Percentiles rank a stretch among this genome's conserved stretches.
Evolutionary conservation across 2,329 filamentous ascomycete species (phyloP).

Genomic region (Stagonosporopsis tanaceti): DNA sequence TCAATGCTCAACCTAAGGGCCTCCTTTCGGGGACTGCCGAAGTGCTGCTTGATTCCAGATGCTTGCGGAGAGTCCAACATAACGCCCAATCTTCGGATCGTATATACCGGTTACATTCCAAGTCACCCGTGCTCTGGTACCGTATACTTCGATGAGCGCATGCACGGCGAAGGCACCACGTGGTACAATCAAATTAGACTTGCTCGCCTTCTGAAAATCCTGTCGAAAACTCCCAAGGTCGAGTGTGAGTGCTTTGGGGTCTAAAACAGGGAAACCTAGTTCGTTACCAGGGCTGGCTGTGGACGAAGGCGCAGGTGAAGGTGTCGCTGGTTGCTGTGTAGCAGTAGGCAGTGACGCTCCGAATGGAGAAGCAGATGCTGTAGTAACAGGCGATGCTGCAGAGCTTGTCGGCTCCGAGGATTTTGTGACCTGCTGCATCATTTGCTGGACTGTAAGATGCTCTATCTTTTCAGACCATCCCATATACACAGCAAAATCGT

Average conservation of each 20-base stretch:
- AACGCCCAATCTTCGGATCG: constrained; percentile 53
- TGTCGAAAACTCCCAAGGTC: constrained; percentile 40
- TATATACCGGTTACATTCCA: constrained; percentile 57
- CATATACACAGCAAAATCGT: constrained; percentile 32
- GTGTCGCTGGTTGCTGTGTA: constrained; percentile 23
- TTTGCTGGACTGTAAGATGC: constrained; percentile 22
- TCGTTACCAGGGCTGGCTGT: constrained; percentile 28
- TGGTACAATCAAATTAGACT: constrained; percentile 42
- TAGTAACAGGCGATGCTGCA: constrained; percentile 9
- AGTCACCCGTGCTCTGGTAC: constrained; percentile 51
- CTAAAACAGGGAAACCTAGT: constrained; percentile 35
- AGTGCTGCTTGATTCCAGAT: constrained; percentile 39
- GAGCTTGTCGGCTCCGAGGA: constrained; percentile 15
- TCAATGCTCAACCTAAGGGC: constrained; percentile 1
- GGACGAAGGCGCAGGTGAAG: constrained; percentile 12
- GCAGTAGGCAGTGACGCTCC: constrained; percentile 25
- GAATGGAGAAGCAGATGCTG: constrained; percentile 16
- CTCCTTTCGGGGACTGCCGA: constrained; percentile 51
- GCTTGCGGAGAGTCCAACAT: constrained; percentile 38
- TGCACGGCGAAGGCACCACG: constrained; percentile 56
- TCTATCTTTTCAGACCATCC: constrained; percentile 34
- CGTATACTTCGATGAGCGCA: constrained; percentile 57
- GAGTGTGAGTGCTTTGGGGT: constrained; percentile 35
- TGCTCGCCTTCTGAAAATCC: constrained; percentile 31
- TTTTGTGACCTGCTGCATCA: constrained; percentile 21